Conservation (phyloP, 1,284 basidiomycete genomes). For the Rhodotorula sp. region DNA sequence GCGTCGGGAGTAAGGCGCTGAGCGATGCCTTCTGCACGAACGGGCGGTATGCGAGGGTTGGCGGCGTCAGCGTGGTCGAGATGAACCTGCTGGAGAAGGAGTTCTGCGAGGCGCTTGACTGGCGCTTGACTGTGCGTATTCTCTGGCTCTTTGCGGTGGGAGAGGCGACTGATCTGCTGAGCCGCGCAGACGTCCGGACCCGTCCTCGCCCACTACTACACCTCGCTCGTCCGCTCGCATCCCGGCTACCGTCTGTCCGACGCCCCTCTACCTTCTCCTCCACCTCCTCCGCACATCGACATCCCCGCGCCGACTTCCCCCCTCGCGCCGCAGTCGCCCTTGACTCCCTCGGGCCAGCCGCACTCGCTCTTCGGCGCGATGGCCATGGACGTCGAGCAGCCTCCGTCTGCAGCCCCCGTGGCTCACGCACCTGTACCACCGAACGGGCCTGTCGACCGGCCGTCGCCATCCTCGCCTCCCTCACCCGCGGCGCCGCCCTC, state of each 20-base stretch:
- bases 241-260: slow-evolving; percentile 37
- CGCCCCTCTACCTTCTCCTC: slow-evolving; percentile 9
- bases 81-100: slow-evolving; percentile 90
- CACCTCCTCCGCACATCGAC: not conserved
- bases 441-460: not conserved
- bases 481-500: not conserved
- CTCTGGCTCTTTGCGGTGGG: no score
- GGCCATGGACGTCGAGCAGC: slow-evolving; percentile 1
- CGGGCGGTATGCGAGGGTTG: slow-evolving; percentile 86
- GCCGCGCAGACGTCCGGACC: slow-evolving; percentile 43
- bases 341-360: not conserved
- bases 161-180: not conserved
- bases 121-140: slow-evolving; percentile 80
- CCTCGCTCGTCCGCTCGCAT: slow-evolving; percentile 43
- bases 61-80: slow-evolving; percentile 83
- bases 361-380: not conserved
- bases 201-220: slow-evolving; percentile 46
- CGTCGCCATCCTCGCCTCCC: not conserved
- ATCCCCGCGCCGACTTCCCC: not conserved
- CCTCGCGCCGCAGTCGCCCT: not conserved
- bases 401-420: not conserved
- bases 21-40: slow-evolving; percentile 93
- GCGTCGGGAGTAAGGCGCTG: slow-evolving; percentile 83
- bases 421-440: not conserved
- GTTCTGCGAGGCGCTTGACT: slow-evolving; percentile 84